Evolutionary conservation across 2,329 filamentous ascomycete species (phyloP).

Genomic region (Fusarium proliferatum): DNA sequence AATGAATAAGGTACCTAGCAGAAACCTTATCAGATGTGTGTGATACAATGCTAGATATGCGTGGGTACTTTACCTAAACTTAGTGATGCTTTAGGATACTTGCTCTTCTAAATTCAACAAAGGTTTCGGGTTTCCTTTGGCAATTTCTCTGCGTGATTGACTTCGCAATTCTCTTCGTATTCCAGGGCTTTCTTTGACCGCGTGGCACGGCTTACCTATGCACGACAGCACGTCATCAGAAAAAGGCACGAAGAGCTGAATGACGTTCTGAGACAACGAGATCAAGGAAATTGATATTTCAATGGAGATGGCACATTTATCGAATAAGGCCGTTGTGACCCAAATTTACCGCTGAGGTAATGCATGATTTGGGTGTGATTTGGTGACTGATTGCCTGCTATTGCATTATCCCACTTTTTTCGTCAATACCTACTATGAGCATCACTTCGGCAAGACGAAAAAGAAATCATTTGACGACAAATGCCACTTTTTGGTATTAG

Average conservation of each 20-base stretch:
- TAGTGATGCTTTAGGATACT: not conserved
- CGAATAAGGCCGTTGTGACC: no score
- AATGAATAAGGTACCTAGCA: not conserved
- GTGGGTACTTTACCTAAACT: not conserved
- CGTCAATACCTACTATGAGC: not conserved
- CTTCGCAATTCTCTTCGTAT: not conserved
- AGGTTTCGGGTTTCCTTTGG: not conserved
- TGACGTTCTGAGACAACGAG: conserved; percentile 9
- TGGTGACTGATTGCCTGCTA: not conserved
- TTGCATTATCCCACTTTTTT: not conserved
- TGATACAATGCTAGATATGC: not conserved
- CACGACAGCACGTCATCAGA: conserved; percentile 27
- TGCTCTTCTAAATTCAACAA: not conserved
- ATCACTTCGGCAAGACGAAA: not conserved
- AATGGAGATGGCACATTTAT: no score
- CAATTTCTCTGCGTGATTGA: not conserved
- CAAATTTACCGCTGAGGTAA: not conserved
- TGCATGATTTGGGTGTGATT: not conserved
- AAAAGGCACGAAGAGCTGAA: not conserved
- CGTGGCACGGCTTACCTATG: not conserved
- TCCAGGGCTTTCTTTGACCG: not conserved
- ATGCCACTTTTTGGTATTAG: not conserved
- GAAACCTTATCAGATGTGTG: not conserved
- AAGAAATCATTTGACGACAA: not conserved
- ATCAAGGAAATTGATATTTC: not conserved